Base-by-base conservation (phyloP, 768 basidiomycete genomes). In the Tephrocybe sp. region DNA sequence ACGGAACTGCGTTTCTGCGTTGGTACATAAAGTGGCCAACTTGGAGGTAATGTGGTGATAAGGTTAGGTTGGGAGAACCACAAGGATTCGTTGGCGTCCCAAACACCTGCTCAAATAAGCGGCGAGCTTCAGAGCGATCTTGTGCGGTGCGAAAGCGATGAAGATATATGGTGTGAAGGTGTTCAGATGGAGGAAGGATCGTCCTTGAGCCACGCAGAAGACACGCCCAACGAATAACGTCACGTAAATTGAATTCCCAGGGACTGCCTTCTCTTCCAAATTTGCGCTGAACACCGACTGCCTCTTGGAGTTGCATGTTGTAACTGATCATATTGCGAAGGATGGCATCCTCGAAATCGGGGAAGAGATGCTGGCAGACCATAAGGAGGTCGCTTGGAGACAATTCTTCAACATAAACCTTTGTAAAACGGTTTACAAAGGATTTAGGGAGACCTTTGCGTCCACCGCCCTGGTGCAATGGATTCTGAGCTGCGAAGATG, bases 231-330 rank as follows among this genome's bases (percentile, higher is more conserved):
- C 97, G 83, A 51, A 93, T 81, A 50, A 98, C 77, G 68, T 99
- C 96, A 12, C 96, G 89, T 25, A 99, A 76, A 65, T 99, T 99
- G 75, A 98, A 97, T 64, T 99, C 96, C 96, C 96, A 99, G 4
- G 96, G 97, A 49, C 82, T 77, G 8, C 95, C 95, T 48, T 88
- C 82, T 32, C 81, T 76, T 2, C 81, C 94, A 65, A 97, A 93
- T 2, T 76, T 57, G 17, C 82, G 79, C 45, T 79, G 78, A 18
- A 81, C 58, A 56, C 80, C 81, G 8, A 88, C 83, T 60, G 85
- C 83, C 7, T 83, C 75, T 45, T 85, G 84, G 40, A 98, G 73
- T 10, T 73, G 73, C 50, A 76, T 72, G 64, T 93, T 98, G 74
- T 88, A 97, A 1, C 75, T 59, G 45, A 98, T 91, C 91, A 98